Evolutionary conservation across 345 rosid species (phyloP).

Genomic region (Eucalyptus urophylla): DNA sequence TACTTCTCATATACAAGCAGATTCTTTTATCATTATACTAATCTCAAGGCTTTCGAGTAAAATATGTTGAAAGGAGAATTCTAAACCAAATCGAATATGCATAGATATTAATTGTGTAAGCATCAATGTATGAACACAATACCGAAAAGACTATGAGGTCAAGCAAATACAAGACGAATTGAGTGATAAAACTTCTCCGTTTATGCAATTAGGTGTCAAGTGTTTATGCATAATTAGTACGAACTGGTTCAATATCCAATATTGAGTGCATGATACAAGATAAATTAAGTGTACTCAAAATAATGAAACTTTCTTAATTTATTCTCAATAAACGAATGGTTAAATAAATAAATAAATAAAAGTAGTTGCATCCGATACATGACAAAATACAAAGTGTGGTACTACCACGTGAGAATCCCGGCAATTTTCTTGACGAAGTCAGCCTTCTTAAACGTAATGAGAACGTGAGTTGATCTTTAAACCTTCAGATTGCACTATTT

Average conservation of each 20-base stretch:
- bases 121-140: too few relatives aligned
- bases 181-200: neutral
- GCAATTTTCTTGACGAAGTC: too few relatives aligned
- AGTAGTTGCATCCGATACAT: neutral
- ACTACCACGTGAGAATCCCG: too few relatives aligned
- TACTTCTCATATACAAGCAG: neutral
- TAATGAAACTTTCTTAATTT: neutral
- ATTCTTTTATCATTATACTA: neutral
- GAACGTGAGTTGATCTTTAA: too few relatives aligned
- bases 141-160: too few relatives aligned
- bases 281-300: neutral
- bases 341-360: too few relatives aligned
- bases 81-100: too few relatives aligned
- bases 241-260: too few relatives aligned
- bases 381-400: too few relatives aligned
- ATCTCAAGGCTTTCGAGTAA: neutral
- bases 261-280: neutral
- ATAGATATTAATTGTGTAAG: too few relatives aligned
- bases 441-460: too few relatives aligned
- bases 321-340: neutral
- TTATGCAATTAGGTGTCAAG: neutral
- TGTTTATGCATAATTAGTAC: neutral
- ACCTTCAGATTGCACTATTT: too few relatives aligned
- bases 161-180: neutral
- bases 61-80: neutral